These are phyloP conservation scores for Geotrichum carabidarum DNA, from an alignment of 1,139 yeast genomes.

Conservation along the genomic window DNA sequence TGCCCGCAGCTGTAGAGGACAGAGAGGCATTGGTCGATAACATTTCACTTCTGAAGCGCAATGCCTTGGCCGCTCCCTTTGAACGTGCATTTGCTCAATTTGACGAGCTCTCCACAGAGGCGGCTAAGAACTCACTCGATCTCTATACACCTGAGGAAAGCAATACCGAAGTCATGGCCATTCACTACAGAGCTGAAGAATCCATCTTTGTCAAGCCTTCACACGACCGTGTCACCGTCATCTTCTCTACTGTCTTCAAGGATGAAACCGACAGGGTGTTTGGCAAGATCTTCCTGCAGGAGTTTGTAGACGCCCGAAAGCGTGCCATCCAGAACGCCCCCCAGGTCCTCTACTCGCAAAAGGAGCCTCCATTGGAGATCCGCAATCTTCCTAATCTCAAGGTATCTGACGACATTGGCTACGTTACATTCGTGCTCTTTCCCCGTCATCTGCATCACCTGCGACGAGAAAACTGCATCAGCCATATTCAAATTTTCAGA, in stretches of 20 bases:
- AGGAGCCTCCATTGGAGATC: constrained; percentile 91
- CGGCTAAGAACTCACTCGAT: constrained; percentile 50
- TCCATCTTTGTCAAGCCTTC: constrained; percentile 86
- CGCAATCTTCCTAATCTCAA: constrained; percentile 39
- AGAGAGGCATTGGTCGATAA: constrained; percentile 52
- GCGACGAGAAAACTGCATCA: constrained; percentile 76
- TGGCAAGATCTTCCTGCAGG: constrained; percentile 93
- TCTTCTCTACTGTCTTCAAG: constrained; percentile 87
- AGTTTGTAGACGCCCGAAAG: constrained; percentile 94
- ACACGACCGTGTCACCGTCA: constrained; percentile 92
- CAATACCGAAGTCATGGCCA: constrained; percentile 60
- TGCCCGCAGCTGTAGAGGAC: constrained; percentile 44
- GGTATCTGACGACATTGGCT: constrained; percentile 38
- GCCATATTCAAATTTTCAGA: constrained; percentile 86
- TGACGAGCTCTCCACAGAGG: constrained; percentile 53
- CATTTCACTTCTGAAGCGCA: constrained; percentile 72
- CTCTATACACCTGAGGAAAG: constrained; percentile 48
- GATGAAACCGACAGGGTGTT: constrained; percentile 96
- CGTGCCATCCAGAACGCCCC: constrained; percentile 97
- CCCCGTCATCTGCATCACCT: constrained; percentile 73
- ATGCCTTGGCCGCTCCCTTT: constrained; percentile 89
- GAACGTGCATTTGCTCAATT: constrained; percentile 78
- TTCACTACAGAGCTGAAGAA: constrained; percentile 90
- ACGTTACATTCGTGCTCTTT: constrained; percentile 48
- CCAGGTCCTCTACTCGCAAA: constrained; percentile 85